A percentile compares a stretch with the other conserved stretches of the same genome.
Evolutionary conservation across 306 rosid species (phyloP).

Genomic region (Coriaria nepalensis): DNA sequence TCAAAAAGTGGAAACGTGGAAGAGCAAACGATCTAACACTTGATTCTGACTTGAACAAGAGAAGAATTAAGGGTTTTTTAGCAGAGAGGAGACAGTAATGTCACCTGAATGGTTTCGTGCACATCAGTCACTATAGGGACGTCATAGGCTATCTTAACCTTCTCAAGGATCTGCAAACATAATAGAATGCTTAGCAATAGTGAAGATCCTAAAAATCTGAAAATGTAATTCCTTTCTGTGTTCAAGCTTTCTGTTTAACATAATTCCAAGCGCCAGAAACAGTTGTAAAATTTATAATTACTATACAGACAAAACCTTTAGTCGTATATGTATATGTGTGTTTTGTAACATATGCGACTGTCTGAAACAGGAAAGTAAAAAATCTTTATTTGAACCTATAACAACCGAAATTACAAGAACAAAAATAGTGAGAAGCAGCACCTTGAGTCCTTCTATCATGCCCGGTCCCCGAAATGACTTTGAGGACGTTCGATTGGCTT

Average conservation of each 20-base stretch:
- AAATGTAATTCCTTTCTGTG: neutral
- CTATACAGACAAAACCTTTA: too few species aligned
- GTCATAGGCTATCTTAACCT: slow-evolving; percentile 80
- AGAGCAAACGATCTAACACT: neutral
- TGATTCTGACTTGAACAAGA: too few species aligned
- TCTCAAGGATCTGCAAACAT: slow-evolving; percentile 69
- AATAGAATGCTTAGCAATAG: neutral
- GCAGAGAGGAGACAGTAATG: slow-evolving; percentile 4
- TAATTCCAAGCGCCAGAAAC: too few species aligned
- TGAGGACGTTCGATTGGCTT: slow-evolving; percentile 91
- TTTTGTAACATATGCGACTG: neutral
- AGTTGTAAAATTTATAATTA: too few species aligned
- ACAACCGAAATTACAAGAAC: slow-evolving; percentile 11
- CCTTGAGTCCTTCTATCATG: slow-evolving; percentile 82
- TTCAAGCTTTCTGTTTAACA: neutral
- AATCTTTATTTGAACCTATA: slow-evolving; percentile 10
- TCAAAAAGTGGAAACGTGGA: neutral
- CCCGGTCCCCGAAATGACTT: slow-evolving; percentile 97
- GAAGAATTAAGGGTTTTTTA: neutral
- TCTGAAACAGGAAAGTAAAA: slow-evolving; percentile 14
- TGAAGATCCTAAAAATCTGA: neutral
- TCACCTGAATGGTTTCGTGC: slow-evolving; percentile 66
- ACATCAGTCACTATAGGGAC: slow-evolving; percentile 87
- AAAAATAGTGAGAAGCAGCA: slow-evolving; percentile 12
- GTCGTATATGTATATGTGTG: too few species aligned